Percentiles rank a stretch among this genome's conserved stretches.
Conservation (phyloP, 805 yeast species). For the Hanseniaspora meyeri region DNA sequence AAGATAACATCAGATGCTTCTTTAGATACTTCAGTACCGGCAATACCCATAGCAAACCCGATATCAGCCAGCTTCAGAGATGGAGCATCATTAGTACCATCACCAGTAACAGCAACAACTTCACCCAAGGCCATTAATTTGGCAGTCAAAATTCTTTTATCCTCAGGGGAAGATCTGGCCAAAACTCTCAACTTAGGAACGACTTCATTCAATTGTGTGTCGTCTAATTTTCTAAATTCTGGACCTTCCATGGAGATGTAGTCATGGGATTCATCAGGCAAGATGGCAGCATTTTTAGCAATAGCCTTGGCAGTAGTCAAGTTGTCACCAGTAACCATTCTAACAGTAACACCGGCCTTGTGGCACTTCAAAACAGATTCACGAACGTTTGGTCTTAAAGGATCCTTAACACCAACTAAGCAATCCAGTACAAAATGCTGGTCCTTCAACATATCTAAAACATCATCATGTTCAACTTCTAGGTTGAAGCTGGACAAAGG, state of each 20-base stretch:
- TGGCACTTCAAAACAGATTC: constrained; percentile 78
- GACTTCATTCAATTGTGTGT: constrained; percentile 41
- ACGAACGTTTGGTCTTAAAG: constrained; percentile 79
- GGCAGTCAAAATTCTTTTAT: constrained; percentile 75
- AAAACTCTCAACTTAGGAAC: constrained; percentile 72
- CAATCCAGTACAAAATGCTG: constrained; percentile 43
- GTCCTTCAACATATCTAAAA: constrained; percentile 4
- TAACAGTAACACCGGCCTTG: constrained; percentile 82
- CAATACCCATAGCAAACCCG: constrained; percentile 96
- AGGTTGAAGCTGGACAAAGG: constrained; percentile 3
- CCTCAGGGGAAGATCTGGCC: constrained; percentile 94
- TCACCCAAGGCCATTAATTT: constrained; percentile 70
- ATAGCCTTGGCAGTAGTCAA: constrained; percentile 84
- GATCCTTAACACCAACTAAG: constrained; percentile 89
- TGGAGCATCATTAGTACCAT: constrained; percentile 98
- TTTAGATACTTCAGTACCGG: constrained; percentile 97
- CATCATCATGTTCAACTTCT: constrained; percentile 1
- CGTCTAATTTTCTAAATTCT: constrained; percentile 54
- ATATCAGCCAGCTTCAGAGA: constrained; percentile 94
- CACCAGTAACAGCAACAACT: constrained; percentile 98
- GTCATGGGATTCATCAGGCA: constrained; percentile 33
- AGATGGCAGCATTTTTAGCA: constrained; percentile 72
- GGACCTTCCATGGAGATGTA: constrained; percentile 89
- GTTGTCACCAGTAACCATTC: constrained; percentile 98
- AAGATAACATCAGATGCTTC: constrained; percentile 89